Conservation (phyloP, 2,329 filamentous ascomycete species). For the Calonectria hawksworthii region DNA sequence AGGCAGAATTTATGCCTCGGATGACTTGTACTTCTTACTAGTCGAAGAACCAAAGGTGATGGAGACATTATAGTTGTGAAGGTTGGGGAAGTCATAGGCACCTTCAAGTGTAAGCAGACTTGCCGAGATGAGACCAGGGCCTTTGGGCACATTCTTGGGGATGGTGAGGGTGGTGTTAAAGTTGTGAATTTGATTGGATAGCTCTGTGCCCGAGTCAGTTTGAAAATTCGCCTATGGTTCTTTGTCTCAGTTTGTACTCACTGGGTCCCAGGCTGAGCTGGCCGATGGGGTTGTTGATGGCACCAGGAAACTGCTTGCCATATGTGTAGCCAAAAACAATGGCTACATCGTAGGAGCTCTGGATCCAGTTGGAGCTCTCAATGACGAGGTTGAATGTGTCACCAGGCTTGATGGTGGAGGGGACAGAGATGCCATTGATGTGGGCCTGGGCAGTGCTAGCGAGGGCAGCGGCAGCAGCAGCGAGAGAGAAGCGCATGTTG, state of each 20-base stretch:
- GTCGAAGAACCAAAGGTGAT: neutral
- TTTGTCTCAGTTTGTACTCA: conserved; percentile 25
- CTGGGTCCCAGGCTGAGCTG: conserved; percentile 56
- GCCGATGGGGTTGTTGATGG: conserved; percentile 36
- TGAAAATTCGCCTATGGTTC: neutral
- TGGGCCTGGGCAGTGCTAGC: conserved; percentile 51
- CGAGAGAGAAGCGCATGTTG: conserved; percentile 41
- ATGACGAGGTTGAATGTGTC: conserved; percentile 55
- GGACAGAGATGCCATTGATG: conserved; percentile 59
- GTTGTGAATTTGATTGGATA: neutral
- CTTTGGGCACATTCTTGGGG: neutral
- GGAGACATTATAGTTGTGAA: neutral
- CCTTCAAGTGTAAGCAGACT: neutral
- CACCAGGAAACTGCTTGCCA: conserved; percentile 38
- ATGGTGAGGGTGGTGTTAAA: neutral
- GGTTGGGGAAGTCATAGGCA: neutral
- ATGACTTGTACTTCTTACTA: neutral
- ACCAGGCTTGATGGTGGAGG: conserved; percentile 56
- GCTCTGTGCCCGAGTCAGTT: neutral
- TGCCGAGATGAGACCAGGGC: neutral
- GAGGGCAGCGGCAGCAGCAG: conserved; percentile 39
- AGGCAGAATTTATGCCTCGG: neutral
- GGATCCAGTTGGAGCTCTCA: conserved; percentile 58
- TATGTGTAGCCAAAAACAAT: conserved; percentile 57
- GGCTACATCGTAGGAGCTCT: conserved; percentile 59